phyloP scores from a whole-genome alignment of 1,284 basidiomycete genomes.

The Boletus smithii region DNA sequence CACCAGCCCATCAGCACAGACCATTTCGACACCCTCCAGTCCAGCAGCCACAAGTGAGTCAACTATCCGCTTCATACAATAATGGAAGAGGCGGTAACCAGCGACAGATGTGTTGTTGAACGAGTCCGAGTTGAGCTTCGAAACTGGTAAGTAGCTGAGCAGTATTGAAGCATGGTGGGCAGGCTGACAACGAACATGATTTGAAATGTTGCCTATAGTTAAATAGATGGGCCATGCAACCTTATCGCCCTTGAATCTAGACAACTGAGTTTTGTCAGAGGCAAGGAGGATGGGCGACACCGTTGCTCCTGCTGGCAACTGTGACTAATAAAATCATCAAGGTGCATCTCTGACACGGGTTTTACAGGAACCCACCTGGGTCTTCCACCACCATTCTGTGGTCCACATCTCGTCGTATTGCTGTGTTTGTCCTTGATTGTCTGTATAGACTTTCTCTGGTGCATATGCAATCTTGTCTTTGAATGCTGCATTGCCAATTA shows the following conservation, averaged over 20 bases:
- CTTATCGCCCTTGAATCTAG: background rate
- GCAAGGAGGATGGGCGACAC: background rate
- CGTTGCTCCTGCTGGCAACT: background rate
- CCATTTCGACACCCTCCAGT: too few species aligned
- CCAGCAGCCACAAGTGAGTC: background rate
- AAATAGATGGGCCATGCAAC: background rate
- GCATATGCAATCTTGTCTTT: conserved; percentile 28
- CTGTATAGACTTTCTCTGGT: conserved; percentile 32
- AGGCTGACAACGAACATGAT: background rate
- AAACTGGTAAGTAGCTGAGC: background rate
- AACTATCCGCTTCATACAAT: background rate
- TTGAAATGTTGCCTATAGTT: background rate
- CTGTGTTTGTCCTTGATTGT: conserved; percentile 21
- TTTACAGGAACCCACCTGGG: background rate
- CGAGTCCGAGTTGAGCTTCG: background rate
- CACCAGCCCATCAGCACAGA: too few species aligned
- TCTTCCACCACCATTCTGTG: conserved; percentile 1
- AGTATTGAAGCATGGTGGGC: background rate
- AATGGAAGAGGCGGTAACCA: too few species aligned
- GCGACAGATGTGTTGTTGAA: background rate
- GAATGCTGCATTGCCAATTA: conserved; percentile 25
- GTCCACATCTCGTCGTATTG: conserved; percentile 42
- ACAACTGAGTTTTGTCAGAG: too few species aligned
- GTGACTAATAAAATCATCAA: background rate
- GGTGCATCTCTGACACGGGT: background rate